A percentile compares a stretch with the other conserved stretches of the same genome.
phyloP scores from a whole-genome alignment of 1,284 basidiomycete genomes.

The Leccinum variabile region DNA sequence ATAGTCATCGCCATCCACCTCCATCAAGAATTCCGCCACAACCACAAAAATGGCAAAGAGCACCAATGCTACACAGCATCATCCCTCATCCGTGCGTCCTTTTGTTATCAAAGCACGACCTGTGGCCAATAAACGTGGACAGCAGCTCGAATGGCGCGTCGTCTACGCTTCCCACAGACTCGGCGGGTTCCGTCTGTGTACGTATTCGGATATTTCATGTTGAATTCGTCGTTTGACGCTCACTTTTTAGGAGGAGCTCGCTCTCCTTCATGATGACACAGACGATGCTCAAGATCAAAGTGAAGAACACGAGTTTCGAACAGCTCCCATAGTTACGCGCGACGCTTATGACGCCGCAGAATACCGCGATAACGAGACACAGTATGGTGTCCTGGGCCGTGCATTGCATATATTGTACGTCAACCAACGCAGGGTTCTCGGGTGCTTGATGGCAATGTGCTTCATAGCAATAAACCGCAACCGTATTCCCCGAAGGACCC shows the following conservation, averaged over 20 bases:
- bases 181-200: slow-evolving; percentile 23
- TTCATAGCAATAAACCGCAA: slow-evolving; percentile 33
- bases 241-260: slow-evolving; percentile 40
- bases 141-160: slow-evolving; percentile 7
- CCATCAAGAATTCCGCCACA: slow-evolving; percentile 1
- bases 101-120: neutral
- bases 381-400: slow-evolving; percentile 60
- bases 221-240: neutral
- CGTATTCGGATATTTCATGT: slow-evolving; percentile 7
- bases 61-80: neutral
- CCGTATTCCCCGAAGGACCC: slow-evolving; percentile 40
- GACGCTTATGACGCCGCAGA: slow-evolving; percentile 45
- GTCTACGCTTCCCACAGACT: slow-evolving; percentile 6
- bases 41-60: slow-evolving; percentile 22
- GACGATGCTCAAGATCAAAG: slow-evolving; percentile 25
- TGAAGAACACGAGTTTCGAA: slow-evolving; percentile 45
- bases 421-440: slow-evolving; percentile 1
- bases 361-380: slow-evolving; percentile 37
- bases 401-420: slow-evolving; percentile 46
- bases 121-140: neutral
- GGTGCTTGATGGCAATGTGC: neutral
- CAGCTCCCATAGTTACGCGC: slow-evolving; percentile 56
- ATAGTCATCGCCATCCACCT: slow-evolving; percentile 11
- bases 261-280: slow-evolving; percentile 40
- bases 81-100: slow-evolving; percentile 14